Evolutionary conservation across 2,329 filamentous ascomycete species (phyloP).

Genomic region (Lasiodiplodia sp.): DNA sequence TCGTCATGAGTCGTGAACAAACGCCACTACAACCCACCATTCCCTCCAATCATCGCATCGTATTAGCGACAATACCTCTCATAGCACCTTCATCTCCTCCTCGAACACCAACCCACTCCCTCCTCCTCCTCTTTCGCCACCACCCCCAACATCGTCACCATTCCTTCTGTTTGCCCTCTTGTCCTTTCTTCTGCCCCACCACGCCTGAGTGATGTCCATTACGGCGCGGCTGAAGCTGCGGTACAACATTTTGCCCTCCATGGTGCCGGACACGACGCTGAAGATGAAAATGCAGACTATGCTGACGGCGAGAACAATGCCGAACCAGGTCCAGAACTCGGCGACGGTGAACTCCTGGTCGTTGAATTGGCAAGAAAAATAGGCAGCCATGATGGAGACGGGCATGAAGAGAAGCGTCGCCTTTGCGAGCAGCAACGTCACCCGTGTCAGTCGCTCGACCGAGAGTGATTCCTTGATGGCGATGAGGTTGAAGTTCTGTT

Average conservation of each 20-base stretch:
- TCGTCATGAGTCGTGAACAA: neutral
- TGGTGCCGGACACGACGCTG: conserved; percentile 63
- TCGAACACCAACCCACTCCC: neutral
- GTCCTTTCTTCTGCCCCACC: conserved; percentile 10
- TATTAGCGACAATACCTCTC: neutral
- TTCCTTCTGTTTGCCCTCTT: conserved; percentile 5
- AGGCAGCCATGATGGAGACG: conserved; percentile 76
- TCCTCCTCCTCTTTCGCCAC: conserved; percentile 1
- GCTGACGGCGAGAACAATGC: conserved; percentile 66
- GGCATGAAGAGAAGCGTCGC: conserved; percentile 78
- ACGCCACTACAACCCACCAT: neutral
- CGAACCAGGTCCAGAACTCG: conserved; percentile 74
- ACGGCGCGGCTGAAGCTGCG: conserved; percentile 49
- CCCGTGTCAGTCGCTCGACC: conserved; percentile 74
- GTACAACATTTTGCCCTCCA: conserved; percentile 63
- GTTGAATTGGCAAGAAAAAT: conserved; percentile 73
- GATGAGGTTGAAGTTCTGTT: conserved; percentile 79
- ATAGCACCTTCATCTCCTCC: neutral
- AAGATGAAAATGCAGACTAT: conserved; percentile 66
- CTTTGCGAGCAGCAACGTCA: conserved; percentile 76
- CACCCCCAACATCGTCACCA: neutral
- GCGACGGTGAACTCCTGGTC: conserved; percentile 66
- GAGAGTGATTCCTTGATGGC: conserved; percentile 77
- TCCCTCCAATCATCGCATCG: neutral
- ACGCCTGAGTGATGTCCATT: conserved; percentile 25